Percentiles rank a stretch among this genome's conserved stretches.
Conservation (phyloP, 2,329 filamentous ascomycete genomes). For the Alternaria triticina region DNA sequence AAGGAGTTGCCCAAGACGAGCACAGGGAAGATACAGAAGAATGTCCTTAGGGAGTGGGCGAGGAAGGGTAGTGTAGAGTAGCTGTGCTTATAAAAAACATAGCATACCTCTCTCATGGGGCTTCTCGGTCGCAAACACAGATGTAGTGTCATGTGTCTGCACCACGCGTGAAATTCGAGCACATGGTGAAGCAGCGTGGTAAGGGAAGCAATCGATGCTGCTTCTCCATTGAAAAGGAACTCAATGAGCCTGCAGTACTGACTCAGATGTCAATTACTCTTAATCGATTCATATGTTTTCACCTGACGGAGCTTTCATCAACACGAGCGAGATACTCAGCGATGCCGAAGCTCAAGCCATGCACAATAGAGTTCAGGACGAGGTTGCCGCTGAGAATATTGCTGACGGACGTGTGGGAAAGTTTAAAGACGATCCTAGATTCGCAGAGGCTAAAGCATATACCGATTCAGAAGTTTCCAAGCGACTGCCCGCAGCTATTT, state of each 20-base stretch:
- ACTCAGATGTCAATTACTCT: not conserved
- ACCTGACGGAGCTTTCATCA: not conserved
- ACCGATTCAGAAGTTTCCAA: not conserved
- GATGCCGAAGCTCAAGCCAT: not conserved
- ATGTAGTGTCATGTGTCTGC: not conserved
- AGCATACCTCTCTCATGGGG: not conserved
- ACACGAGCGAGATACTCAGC: not conserved
- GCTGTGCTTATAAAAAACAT: not conserved
- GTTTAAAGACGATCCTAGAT: not conserved
- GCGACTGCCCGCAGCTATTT: not conserved
- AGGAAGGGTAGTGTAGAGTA: conserved; percentile 54
- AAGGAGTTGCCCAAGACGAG: conserved; percentile 91
- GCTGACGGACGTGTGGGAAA: not conserved
- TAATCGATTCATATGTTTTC: not conserved
- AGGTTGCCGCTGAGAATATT: not conserved
- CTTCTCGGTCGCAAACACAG: not conserved
- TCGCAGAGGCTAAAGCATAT: not conserved
- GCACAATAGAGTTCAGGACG: not conserved
- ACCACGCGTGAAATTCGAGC: not conserved
- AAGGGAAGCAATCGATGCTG: not conserved
- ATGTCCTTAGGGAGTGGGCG: conserved; percentile 86
- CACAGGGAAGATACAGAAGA: conserved; percentile 97
- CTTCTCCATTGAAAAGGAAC: not conserved
- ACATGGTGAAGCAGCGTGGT: not conserved
- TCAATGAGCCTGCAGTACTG: not conserved